These are phyloP conservation scores for Plasmodium berghei DNA, from an alignment of 169 alveolate genomes.

Conservation along the genomic window DNA sequence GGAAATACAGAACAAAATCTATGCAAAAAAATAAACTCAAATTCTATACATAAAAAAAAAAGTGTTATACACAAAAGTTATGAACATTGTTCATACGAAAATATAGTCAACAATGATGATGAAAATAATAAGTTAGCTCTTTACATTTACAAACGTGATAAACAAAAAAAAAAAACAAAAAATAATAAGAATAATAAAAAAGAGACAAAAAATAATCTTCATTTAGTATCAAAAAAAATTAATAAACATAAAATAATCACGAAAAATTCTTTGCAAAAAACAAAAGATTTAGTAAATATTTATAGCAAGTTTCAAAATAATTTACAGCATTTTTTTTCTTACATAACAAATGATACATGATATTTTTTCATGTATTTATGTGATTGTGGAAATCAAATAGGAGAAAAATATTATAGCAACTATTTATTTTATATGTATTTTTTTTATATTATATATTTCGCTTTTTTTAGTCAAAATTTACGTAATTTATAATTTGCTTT, in stretches of 20 bases:
- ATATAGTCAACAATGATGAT: too few species aligned
- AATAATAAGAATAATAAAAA: slow-evolving; percentile 13
- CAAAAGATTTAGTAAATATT: slow-evolving; percentile 7
- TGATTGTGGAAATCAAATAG: not conserved
- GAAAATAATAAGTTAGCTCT: slow-evolving; percentile 62
- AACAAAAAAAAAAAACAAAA: slow-evolving; percentile 19
- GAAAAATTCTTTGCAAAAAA: slow-evolving; percentile 9
- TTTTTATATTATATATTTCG: not conserved
- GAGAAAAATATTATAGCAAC: not conserved
- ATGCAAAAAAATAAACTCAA: not conserved
- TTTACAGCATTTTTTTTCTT: slow-evolving; percentile 19
- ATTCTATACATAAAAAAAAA: not conserved
- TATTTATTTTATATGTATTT: not conserved
- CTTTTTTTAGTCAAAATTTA: not conserved
- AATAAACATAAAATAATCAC: slow-evolving; percentile 9
- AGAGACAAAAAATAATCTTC: slow-evolving; percentile 30
- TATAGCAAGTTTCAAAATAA: slow-evolving; percentile 48
- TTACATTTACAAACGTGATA: slow-evolving; percentile 40
- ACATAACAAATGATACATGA: slow-evolving; percentile 36
- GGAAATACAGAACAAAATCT: not conserved
- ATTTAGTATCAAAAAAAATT: slow-evolving; percentile 22
- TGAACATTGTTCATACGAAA: not conserved
- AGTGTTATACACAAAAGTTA: not conserved
- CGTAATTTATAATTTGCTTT: too few species aligned
- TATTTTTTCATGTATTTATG: not conserved